Evolutionary conservation across 352 stramenopile species (phyloP), one percentile per base, ranked within the genome.

Genomic region (Phytophthora chlamydospora): DNA sequence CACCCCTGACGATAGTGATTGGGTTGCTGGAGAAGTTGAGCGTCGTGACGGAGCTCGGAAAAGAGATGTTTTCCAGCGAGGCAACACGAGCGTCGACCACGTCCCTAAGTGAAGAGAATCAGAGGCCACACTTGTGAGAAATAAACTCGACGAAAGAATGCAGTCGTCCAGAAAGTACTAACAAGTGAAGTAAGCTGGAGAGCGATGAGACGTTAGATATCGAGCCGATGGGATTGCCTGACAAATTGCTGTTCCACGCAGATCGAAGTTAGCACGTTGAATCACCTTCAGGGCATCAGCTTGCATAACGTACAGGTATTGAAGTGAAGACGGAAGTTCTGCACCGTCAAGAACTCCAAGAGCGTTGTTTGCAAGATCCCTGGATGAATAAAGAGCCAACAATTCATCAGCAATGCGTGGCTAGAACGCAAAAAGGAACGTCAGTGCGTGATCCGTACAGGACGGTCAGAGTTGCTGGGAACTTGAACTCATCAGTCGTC

Each of bases 1-100:
- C 68, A 4, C 74, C 71, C 29, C 42, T 54, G 29, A 83, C 68
- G 19, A 17, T 41, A 19, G 46, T 71, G 52, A 83, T 68, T 14
- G 71, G 63, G 49, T 80, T 83, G n/a, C 27, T 52, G 0, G 74
- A 75, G 6, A 83, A 50, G 29, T 80, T 80, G 17, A 83, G 68
- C 16, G 35, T 60, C 47, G 50, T 62, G 17, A 80, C 27, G 29
- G 68, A 41, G 47, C 58, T 67, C 10, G 68, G 75, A 45, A 83
- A 79, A 6, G 72, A 71, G 13, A 83, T 59, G 13, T 78, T 79
- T 45, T 73, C 57, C 21, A 83, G 32, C 5, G 66, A 50, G 29
- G 71, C 56, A 27, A 83, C 34, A 48, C 60, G 68, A 9, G 46
- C 56, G 27, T 66, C 58, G 6, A 59, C 41, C n/a, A 71, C 27